Evolutionary conservation across 2,329 filamentous ascomycete genomes (phyloP).

Genomic region (Calonectria crousiana): DNA sequence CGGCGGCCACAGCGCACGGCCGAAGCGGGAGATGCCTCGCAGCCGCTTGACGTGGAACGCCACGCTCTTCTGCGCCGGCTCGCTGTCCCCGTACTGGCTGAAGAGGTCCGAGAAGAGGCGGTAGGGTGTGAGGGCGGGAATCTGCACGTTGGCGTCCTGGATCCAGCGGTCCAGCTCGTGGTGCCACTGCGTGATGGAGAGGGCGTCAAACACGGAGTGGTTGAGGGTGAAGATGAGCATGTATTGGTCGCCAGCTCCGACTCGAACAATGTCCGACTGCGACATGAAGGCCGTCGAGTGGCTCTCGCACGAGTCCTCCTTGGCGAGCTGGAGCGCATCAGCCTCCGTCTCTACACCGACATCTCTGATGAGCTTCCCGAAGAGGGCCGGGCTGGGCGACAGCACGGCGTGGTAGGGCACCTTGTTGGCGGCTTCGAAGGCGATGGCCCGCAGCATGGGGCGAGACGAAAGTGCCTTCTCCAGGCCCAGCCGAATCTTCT

Average conservation of each 20-base stretch:
- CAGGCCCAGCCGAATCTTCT: slow-evolving; percentile 44
- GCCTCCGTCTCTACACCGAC: slow-evolving; percentile 38
- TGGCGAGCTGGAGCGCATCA: slow-evolving; percentile 21
- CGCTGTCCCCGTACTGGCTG: slow-evolving; percentile 44
- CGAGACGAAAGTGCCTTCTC: slow-evolving; percentile 43
- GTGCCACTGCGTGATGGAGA: slow-evolving; percentile 49
- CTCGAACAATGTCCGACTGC: slow-evolving; percentile 40
- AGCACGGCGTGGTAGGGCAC: slow-evolving; percentile 47
- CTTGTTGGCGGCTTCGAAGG: slow-evolving; percentile 34
- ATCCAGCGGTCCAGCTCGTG: slow-evolving; percentile 50
- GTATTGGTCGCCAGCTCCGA: slow-evolving; percentile 25
- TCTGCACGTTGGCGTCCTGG: slow-evolving; percentile 25
- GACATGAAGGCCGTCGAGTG: slow-evolving; percentile 49
- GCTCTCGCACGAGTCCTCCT: slow-evolving; percentile 29
- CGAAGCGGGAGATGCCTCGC: slow-evolving; percentile 51
- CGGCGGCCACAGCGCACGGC: slow-evolving; percentile 48
- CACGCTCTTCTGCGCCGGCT: slow-evolving; percentile 44
- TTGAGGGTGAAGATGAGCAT: slow-evolving; percentile 49
- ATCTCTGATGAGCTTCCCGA: slow-evolving; percentile 43
- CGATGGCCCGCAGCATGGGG: slow-evolving; percentile 47
- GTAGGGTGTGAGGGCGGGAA: slow-evolving; percentile 45
- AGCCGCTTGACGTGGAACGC: slow-evolving; percentile 47
- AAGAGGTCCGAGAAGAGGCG: slow-evolving; percentile 49
- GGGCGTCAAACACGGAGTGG: slow-evolving; percentile 51
- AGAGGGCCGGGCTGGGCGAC: slow-evolving; percentile 33